Evolutionary conservation across 164 flowering plant species (phyloP), one percentile per base, ranked within the genome.

Genomic region (Amborella trichopoda): DNA sequence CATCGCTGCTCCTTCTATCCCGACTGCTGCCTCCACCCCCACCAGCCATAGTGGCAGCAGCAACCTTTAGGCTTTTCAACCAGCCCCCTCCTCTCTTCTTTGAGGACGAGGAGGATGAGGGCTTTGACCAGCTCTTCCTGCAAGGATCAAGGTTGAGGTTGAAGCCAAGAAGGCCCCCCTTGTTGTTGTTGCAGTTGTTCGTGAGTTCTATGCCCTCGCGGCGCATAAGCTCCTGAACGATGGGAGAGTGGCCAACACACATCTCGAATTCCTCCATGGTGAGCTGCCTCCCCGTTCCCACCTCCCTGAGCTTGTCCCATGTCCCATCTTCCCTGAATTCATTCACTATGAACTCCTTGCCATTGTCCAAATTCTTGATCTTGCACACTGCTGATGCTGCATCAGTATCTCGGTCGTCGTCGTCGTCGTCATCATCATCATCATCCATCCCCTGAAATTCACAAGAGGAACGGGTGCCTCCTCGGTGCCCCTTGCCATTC

Each of bases 241-340:
- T 82, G 0, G 99, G 99, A 0, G 99, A 93, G 55, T 83, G 84
- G 60, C 99, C 99, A 19, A 88, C 94, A 44, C 66, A 57, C 83
- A 76, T 74, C 62, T 88, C 86, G 43, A 93, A 93, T 59, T 93
- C 99, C 75, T 93, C 99, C 76, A 81, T 75, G 0, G 99, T 88
- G 63, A 93, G 70, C 66, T 85, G 84, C 61, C 77, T 68, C 24
- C 80, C 99, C 1, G 96, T 93, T 38, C 72, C 89, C 13, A 93
- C 87, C 58, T 93, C 96, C 63, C 74, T 81, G 40, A 85, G 68
- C 67, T 74, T 83, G 60, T 83, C 63, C 83, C 88, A 82, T 73
- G 57, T 70, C 25, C 96, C 99, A 62, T 87, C 95, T 39, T 81
- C 93, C 44, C 77, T 70, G 49, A 87, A 52, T 75, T 84, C 96